Percentiles rank a stretch among this genome's conserved stretches.
phyloP scores from a whole-genome alignment of 352 stramenopile genomes.

The Thraustotheca clavata region DNA sequence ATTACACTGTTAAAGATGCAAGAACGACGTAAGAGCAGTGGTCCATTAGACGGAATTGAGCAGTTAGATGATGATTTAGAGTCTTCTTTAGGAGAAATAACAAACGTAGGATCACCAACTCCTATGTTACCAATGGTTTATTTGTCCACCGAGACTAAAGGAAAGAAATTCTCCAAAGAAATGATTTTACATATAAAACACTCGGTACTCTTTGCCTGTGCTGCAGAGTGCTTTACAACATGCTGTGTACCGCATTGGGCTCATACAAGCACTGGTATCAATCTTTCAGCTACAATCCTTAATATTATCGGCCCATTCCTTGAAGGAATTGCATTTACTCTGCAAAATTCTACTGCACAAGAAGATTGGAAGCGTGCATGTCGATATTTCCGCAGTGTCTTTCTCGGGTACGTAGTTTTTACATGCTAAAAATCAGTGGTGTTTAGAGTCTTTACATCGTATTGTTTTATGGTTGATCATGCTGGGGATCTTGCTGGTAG shows the following conservation, averaged over 20 bases:
- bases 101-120: no score
- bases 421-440: neutral
- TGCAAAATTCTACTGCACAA: neutral
- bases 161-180: neutral
- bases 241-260: slow-evolving; percentile 58
- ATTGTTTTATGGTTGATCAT: slow-evolving; percentile 82
- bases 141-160: slow-evolving; percentile 5
- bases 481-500: slow-evolving; percentile 53
- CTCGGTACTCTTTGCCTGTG: slow-evolving; percentile 40
- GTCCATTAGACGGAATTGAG: no score
- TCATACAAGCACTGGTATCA: slow-evolving; percentile 25
- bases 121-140: slow-evolving; percentile 2
- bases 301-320: slow-evolving; percentile 71
- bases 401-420: slow-evolving; percentile 8
- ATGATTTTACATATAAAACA: neutral
- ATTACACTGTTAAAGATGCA: no score
- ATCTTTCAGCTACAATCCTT: slow-evolving; percentile 55
- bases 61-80: no score
- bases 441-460: slow-evolving; percentile 76
- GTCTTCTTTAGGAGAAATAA: no score
- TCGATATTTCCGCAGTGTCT: slow-evolving; percentile 12
- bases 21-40: no score
- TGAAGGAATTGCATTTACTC: slow-evolving; percentile 29
- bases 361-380: slow-evolving; percentile 10
- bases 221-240: slow-evolving; percentile 71